Evolutionary conservation across 1,284 basidiomycete species (phyloP), one percentile per base, ranked within the genome.

Genomic region (Melampsora larici-populina): DNA sequence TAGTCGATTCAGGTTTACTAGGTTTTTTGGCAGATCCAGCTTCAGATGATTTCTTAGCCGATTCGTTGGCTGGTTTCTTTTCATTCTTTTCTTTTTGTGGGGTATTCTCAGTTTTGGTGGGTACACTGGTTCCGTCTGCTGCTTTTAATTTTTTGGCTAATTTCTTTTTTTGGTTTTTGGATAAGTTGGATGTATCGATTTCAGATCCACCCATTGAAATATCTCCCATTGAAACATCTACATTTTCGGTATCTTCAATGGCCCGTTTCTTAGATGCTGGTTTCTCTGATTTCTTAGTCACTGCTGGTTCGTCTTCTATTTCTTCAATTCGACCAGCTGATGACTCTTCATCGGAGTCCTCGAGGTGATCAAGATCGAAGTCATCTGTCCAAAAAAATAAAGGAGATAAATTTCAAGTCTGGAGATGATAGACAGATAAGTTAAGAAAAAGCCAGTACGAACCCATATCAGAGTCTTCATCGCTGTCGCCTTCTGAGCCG

Each of bases 201-300:
- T 70, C 40, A 21, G n/a, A 36, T n/a, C 43, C 46, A 26, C 17
- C 75, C 21, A 49, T 58, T 1, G 55, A 33, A 29, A 64, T 63
- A 36, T 76, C 74, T n/a, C 66, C 75, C 75, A 78, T 78, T 15
- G 75, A 78, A 36, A 70, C 31, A 46, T 78, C 75, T n/a, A 2
- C 75, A 21, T 65, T 67, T 40, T 70, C 75, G 24, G 31, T 51
- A 36, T 78, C 75, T 36, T 78, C 75, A 9, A 70, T n/a, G 26
- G 67, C 67, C 31, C 68, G 68, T 26, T 78, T 78, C 51, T 64
- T 78, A 7, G 75, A 43, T 9, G 40, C 60, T 36, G 74, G 55
- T 29, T 76, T 76, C 6, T 51, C 74, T 5, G n/a, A 49, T 24
- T 76, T 69, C 24, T 69, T 69, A 33, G 74, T 17, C 17, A 66